Conservation (phyloP, 2,329 filamentous ascomycete species). For the Lasiodiplodia gonubiensis region DNA sequence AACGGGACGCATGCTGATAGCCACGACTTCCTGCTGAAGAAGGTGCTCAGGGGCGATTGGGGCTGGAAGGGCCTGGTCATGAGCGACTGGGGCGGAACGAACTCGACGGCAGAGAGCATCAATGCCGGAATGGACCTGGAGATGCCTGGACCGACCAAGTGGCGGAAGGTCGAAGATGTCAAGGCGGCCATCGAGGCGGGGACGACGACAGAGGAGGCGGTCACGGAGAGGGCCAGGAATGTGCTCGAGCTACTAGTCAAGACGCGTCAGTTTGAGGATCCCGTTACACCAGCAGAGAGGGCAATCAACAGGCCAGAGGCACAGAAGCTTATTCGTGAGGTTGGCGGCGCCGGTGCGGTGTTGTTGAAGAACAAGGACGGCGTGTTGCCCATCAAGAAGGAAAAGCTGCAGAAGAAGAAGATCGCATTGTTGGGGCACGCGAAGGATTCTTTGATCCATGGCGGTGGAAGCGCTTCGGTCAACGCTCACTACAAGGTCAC, state of each 20-base stretch:
- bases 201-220: constrained; percentile 55
- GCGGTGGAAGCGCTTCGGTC: constrained; percentile 71
- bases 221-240: constrained; percentile 55
- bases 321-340: constrained; percentile 63
- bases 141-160: constrained; percentile 50
- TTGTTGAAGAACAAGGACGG: constrained; percentile 67
- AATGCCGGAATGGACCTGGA: constrained; percentile 48
- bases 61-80: constrained; percentile 49
- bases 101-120: constrained; percentile 46
- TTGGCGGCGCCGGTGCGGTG: constrained; percentile 67
- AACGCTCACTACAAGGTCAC: constrained; percentile 72
- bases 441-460: constrained; percentile 70
- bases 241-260: constrained; percentile 67
- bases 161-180: constrained; percentile 45
- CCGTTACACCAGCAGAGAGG: constrained; percentile 60
- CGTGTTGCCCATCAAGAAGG: constrained; percentile 64
- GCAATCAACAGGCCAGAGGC: constrained; percentile 61
- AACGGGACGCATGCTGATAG: constrained; percentile 61
- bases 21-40: constrained; percentile 49
- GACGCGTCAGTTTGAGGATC: constrained; percentile 63
- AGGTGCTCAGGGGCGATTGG: constrained; percentile 50
- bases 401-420: constrained; percentile 45
- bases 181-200: constrained; percentile 42
- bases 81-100: constrained; percentile 50
- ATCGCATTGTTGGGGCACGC: constrained; percentile 72